phyloP scores from a whole-genome alignment of 1,139 yeast species.

The Keqinozyma sinolaborantium region DNA sequence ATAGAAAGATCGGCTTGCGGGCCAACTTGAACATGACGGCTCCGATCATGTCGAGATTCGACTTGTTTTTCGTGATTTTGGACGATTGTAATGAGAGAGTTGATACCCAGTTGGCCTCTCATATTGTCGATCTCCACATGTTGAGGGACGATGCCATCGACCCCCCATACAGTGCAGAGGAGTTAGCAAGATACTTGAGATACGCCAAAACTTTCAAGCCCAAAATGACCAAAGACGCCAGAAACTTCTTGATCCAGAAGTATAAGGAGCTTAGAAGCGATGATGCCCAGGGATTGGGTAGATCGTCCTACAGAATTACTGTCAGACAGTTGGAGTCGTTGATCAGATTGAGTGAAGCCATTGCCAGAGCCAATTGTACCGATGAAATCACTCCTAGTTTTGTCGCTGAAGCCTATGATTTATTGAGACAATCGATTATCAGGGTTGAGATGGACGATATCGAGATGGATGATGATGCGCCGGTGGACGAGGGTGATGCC shows the following conservation, averaged over 20 bases:
- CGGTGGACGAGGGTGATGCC: conserved; percentile 21
- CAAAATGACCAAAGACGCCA: conserved; percentile 75
- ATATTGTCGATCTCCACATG: conserved; percentile 92
- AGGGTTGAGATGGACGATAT: conserved; percentile 94
- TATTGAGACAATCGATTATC: conserved; percentile 86
- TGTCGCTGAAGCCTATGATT: conserved; percentile 91
- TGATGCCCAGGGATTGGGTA: conserved; percentile 89
- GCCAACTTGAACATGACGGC: conserved; percentile 97
- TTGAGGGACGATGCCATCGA: conserved; percentile 83
- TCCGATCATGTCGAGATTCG: conserved; percentile 98
- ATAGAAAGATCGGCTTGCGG: conserved; percentile 77
- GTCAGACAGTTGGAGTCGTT: conserved; percentile 95
- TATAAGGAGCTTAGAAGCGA: conserved; percentile 87
- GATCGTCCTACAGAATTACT: conserved; percentile 87
- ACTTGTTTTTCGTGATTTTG: conserved; percentile 86
- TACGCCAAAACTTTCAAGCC: conserved; percentile 96
- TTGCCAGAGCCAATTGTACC: conserved; percentile 95
- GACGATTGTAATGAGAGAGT: conserved; percentile 93
- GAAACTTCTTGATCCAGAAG: conserved; percentile 70
- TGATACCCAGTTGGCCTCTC: conserved; percentile 87
- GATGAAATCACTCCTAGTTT: conserved; percentile 82
- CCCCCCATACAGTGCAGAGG: conserved; percentile 89
- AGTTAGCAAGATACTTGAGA: conserved; percentile 80
- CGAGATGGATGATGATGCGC: conserved; percentile 71
- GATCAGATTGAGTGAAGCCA: conserved; percentile 92